phyloP scores from a whole-genome alignment of 805 yeast genomes.

The Teunomyces kruisii region DNA sequence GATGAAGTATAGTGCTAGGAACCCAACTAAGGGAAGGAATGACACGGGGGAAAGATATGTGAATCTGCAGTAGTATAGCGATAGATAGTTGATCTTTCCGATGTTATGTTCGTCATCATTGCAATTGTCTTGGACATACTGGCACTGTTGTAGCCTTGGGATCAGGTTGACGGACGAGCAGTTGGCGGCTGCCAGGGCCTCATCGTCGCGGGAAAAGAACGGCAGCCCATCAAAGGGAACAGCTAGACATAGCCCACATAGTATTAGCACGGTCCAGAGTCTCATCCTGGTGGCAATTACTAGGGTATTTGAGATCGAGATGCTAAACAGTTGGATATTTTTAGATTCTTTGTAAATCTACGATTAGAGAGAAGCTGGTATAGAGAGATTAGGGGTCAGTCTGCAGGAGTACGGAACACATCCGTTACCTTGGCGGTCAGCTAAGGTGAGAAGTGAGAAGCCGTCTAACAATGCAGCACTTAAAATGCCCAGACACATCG shows the following conservation, averaged over 20 bases:
- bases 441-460: too few relatives aligned
- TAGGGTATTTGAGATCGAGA: background rate
- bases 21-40: slow-evolving; percentile 14
- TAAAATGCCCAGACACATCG: background rate
- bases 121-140: slow-evolving; percentile 36
- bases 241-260: slow-evolving; percentile 1
- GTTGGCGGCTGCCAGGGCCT: background rate
- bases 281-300: background rate
- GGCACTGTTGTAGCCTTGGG: slow-evolving; percentile 23
- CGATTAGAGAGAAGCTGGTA: too few relatives aligned
- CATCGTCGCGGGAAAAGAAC: background rate
- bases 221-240: background rate
- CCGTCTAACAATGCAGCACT: too few relatives aligned
- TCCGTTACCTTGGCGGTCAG: background rate
- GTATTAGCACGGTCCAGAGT: slow-evolving; percentile 3
- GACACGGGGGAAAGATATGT: slow-evolving; percentile 10
- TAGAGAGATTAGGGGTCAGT: background rate
- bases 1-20: slow-evolving; percentile 49
- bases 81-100: slow-evolving; percentile 40
- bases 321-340: background rate
- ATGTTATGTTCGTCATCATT: slow-evolving; percentile 21
- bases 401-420: background rate
- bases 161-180: slow-evolving; percentile 7
- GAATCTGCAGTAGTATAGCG: slow-evolving; percentile 30
- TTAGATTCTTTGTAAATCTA: too few relatives aligned